phyloP scores from a whole-genome alignment of 1,139 yeast genomes.

The Protomyces inundatus region DNA sequence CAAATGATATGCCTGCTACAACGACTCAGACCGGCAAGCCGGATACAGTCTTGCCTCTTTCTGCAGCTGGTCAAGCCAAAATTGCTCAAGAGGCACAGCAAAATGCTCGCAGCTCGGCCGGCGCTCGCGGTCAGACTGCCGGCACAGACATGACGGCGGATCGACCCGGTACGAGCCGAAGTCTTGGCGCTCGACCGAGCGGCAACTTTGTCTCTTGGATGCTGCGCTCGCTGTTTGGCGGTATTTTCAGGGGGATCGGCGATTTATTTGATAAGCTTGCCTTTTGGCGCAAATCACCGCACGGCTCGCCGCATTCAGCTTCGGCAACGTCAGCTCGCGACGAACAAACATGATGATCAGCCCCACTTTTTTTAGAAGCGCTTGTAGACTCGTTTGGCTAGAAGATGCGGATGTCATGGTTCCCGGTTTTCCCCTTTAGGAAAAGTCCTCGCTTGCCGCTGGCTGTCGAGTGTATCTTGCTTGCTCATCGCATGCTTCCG shows the following conservation, averaged over 20 bases:
- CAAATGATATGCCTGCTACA: slow-evolving; percentile 1
- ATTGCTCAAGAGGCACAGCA: background rate
- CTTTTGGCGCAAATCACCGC: slow-evolving; percentile 16
- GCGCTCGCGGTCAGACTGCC: background rate
- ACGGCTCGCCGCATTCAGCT: background rate
- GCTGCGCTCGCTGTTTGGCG: slow-evolving; percentile 17
- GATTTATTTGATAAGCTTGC: slow-evolving; percentile 15
- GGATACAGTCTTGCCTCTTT: slow-evolving; percentile 14
- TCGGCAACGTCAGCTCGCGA: background rate
- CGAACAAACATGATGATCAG: background rate
- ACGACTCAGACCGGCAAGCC: background rate
- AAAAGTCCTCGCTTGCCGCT: too few species aligned
- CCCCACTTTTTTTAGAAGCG: too few species aligned
- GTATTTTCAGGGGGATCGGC: slow-evolving; percentile 16
- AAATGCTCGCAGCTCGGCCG: background rate
- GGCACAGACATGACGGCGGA: background rate
- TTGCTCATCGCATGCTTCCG: too few species aligned
- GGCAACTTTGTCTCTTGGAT: slow-evolving; percentile 16
- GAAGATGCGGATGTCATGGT: too few species aligned
- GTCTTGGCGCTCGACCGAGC: slow-evolving; percentile 11
- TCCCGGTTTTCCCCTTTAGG: too few species aligned
- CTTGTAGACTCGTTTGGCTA: too few species aligned
- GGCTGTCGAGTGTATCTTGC: too few species aligned
- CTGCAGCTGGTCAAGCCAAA: slow-evolving; percentile 11
- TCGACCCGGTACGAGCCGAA: slow-evolving; percentile 6